Evolutionary conservation across 2,329 filamentous ascomycete species (phyloP).

Genomic region (Neonectria punicea): DNA sequence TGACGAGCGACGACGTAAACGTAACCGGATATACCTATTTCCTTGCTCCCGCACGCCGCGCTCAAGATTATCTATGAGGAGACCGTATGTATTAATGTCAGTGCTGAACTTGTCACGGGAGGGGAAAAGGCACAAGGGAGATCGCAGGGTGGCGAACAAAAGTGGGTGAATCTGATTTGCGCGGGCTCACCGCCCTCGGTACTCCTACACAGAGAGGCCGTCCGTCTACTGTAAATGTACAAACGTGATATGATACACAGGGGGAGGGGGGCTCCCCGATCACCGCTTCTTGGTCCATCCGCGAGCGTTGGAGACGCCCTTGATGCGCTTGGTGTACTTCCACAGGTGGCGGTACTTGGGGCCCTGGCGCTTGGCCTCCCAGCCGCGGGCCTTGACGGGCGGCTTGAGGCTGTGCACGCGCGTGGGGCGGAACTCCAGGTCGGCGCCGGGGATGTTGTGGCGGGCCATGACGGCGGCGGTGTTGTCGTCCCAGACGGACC

Average conservation of each 20-base stretch:
- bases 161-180: slow-evolving; percentile 10
- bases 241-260: slow-evolving; percentile 37
- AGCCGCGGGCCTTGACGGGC: slow-evolving; percentile 69
- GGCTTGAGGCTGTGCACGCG: slow-evolving; percentile 76
- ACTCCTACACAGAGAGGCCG: slow-evolving; percentile 37
- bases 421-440: slow-evolving; percentile 86
- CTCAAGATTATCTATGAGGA: not conserved
- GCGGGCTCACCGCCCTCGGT: slow-evolving; percentile 18
- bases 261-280: slow-evolving; percentile 6
- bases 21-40: not conserved
- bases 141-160: not conserved
- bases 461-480: slow-evolving; percentile 89
- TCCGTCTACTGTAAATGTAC: slow-evolving; percentile 42
- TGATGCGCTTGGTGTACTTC: slow-evolving; percentile 72
- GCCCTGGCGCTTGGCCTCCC: slow-evolving; percentile 73
- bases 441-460: slow-evolving; percentile 77
- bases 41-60: not conserved
- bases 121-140: not conserved
- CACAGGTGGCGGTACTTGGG: slow-evolving; percentile 72
- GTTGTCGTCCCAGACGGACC: slow-evolving; percentile 87
- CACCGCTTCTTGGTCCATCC: slow-evolving; percentile 55
- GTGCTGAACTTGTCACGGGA: not conserved
- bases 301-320: slow-evolving; percentile 54
- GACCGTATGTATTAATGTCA: not conserved
- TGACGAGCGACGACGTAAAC: not conserved